phyloP scores from a whole-genome alignment of 306 rosid species.

The Begonia peltatifolia region DNA sequence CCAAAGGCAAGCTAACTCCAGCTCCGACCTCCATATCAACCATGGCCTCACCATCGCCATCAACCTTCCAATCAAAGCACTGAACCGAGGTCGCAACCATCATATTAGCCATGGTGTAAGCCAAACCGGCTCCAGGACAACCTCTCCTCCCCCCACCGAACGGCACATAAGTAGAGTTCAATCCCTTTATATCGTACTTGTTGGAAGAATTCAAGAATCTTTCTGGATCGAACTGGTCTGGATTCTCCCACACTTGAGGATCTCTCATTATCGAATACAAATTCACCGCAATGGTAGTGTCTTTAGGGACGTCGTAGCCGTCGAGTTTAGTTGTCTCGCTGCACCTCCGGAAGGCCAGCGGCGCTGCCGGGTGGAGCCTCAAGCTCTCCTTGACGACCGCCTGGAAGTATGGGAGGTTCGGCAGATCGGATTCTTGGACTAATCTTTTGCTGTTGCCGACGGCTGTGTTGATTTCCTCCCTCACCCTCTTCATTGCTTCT shows the following conservation, averaged over 20 bases:
- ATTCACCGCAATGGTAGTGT: conserved; percentile 23
- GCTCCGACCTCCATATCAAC: conserved; percentile 1
- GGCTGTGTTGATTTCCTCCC: conserved; percentile 23
- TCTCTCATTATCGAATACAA: conserved; percentile 40
- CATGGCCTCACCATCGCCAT: conserved; percentile 10
- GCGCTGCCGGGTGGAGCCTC: conserved; percentile 40
- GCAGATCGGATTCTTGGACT: conserved; percentile 25
- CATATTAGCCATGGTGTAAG: conserved; percentile 2
- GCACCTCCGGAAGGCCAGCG: conserved; percentile 24
- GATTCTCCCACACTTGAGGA: conserved; percentile 26
- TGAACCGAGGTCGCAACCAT: conserved; percentile 27
- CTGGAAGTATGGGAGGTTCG: conserved; percentile 35
- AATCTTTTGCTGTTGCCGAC: conserved; percentile 29
- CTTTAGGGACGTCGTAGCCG: conserved; percentile 20
- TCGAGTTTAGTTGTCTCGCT: conserved; percentile 17
- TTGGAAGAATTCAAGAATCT: conserved; percentile 14
- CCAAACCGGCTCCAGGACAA: conserved; percentile 31
- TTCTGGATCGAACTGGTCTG: conserved; percentile 22
- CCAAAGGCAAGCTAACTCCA: conserved; percentile 4
- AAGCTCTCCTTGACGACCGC: conserved; percentile 36
- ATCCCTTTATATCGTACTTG: conserved; percentile 13
- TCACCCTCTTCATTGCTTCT: conserved; percentile 17
- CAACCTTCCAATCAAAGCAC: conserved; percentile 27
- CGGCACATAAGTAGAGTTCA: conserved; percentile 22
- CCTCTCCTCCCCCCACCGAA: conserved; percentile 49